A percentile compares a stretch with the other conserved stretches of the same genome.
Evolutionary conservation across 2,329 filamentous ascomycete species (phyloP).

Genomic region (Botrytis porri): DNA sequence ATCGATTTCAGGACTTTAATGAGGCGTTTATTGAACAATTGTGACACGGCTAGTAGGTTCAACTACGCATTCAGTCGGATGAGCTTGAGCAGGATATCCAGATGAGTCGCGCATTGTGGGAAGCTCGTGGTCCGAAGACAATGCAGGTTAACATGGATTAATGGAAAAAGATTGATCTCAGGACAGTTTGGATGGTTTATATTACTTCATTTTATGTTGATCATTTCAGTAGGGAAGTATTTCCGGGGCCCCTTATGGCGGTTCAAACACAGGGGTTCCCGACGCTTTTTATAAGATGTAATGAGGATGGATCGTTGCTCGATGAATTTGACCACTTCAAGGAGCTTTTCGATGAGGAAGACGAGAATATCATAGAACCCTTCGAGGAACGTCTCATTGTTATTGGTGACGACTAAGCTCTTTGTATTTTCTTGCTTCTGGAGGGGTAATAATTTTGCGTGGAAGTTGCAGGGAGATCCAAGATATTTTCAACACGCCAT

Average conservation of each 20-base stretch:
- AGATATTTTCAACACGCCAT: background rate
- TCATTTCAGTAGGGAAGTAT: too few relatives aligned
- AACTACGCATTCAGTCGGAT: rapidly evolving
- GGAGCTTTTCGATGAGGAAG: background rate
- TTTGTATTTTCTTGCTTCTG: background rate
- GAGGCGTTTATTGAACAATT: background rate
- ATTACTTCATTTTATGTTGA: background rate
- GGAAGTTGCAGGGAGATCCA: background rate
- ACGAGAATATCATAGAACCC: background rate
- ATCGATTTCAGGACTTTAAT: background rate
- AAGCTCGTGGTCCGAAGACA: background rate
- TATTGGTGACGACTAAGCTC: background rate
- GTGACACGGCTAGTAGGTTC: background rate
- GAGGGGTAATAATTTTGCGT: background rate
- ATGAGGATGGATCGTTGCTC: background rate
- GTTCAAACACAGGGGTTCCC: rapidly evolving
- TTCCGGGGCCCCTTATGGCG: background rate
- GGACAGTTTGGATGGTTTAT: background rate
- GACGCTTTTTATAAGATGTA: background rate
- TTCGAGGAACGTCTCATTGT: background rate
- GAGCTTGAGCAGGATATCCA: background rate
- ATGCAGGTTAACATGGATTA: background rate
- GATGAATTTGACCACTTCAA: background rate
- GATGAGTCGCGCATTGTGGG: background rate
- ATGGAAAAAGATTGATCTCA: background rate